Base-by-base conservation (phyloP, 2,329 filamentous ascomycete genomes). In the Cercospora canescens region DNA sequence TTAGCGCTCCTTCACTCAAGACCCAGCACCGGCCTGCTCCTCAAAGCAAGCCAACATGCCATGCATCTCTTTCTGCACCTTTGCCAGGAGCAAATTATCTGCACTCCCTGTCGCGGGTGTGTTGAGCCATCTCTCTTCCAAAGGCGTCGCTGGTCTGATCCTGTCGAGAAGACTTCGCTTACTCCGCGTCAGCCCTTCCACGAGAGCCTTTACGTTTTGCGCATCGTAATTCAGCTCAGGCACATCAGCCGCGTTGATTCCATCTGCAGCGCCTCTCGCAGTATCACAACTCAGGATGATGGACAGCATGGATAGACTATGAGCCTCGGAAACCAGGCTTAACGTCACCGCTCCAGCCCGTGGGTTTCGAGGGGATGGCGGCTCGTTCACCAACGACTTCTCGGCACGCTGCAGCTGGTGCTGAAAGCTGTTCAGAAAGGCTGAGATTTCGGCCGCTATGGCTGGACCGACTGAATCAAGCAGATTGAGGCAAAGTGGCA, bases 341-440 rank as follows among this genome's bases (percentile, higher is more conserved):
- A 96, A 83, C 1, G 91, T 92, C 55, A 97, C 85, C 66, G 88
- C 88, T 60, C 87, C 85, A 11, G 82, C 79, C n/a, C 83, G 79
- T 1, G 78, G 75, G 28, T 85, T 79, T 54, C 73, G 68, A 4
- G 74, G 68, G 24, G 69, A 71, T 24, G 76, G 71, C 16, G 71
- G 85, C 79, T 24, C 87, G 82, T 35, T 87, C 82, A 92, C 89
- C 68, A 98, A 88, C 1, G 91, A 86, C 59, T 88, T 87, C 7
- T 90, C 86, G 12, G 92, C 92, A 32, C 91, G 87, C 48, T 82
- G 80, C 9, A 99, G 84, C 65, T 98, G 89, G 55, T 88, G 86
- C 11, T 92, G 90, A 77, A 97, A 99, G 76, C 93, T 91, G 75
- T 96, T 96, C 30, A 99, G 84, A 76, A 98, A 96, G 65, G 89